Percentiles rank a stretch among this genome's conserved stretches.
Conservation (phyloP, 2,329 filamentous ascomycete genomes). For the Fusarium oligoseptatum region DNA sequence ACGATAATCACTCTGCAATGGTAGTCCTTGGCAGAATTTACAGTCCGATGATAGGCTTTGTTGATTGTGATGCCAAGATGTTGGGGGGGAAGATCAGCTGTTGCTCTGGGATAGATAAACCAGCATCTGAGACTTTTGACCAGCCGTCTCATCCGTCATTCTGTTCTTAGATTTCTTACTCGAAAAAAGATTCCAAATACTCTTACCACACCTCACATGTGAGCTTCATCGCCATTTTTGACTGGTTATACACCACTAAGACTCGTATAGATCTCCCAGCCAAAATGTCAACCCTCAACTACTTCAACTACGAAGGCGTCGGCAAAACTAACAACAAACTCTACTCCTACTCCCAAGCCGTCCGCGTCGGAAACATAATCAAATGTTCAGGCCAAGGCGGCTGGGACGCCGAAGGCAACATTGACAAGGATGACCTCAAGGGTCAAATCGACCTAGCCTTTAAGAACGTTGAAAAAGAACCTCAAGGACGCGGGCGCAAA, state of each 20-base stretch:
- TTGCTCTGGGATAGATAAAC: constrained; percentile 26
- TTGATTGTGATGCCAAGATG: constrained; percentile 14
- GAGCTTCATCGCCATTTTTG: background rate
- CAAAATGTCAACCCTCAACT: constrained; percentile 50
- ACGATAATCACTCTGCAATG: background rate
- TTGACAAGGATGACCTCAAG: constrained; percentile 53
- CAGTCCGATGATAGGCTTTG: background rate
- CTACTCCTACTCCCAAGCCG: constrained; percentile 43
- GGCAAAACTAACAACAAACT: constrained; percentile 43
- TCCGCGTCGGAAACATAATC: constrained; percentile 36
- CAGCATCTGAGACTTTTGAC: background rate
- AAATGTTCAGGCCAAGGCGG: constrained; percentile 44
- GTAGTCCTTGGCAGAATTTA: background rate
- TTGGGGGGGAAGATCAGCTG: background rate
- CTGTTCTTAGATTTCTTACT: background rate
- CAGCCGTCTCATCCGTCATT: background rate
- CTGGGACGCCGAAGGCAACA: constrained; percentile 38
- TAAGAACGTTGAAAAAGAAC: constrained; percentile 66
- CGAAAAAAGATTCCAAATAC: background rate
- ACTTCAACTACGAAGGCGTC: constrained; percentile 51
- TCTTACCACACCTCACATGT: background rate
- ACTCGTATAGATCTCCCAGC: background rate
- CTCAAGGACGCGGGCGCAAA: constrained; percentile 67
- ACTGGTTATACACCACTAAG: background rate
- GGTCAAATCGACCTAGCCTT: constrained; percentile 67